Evolutionary conservation across 2,329 filamentous ascomycete species (phyloP), one percentile per base, ranked within the genome.

Genomic region (Venturia carpophila): DNA sequence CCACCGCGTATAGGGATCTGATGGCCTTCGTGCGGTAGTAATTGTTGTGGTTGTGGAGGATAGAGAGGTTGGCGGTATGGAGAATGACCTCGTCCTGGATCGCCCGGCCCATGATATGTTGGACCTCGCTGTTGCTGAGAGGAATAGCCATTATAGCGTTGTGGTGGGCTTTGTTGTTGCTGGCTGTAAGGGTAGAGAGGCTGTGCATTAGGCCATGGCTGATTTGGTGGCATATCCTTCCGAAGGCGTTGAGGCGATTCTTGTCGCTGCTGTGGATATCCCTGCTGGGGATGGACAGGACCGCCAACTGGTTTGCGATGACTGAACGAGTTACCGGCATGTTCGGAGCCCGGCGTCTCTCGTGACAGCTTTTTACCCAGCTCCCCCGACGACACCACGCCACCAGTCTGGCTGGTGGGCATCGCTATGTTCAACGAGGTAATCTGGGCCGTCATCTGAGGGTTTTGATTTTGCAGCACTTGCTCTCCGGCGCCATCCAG

Each of bases 241-340:
- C 24, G 60, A 27, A 42, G n/a, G 19, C 60, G 37, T 17, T 61
- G 39, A 42, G 60, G 39, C 15, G 60, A 61, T 39, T 61, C 34
- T 27, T 24, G 39, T 27, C 60, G 60, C 60, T 42, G 60, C 37
- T 45, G 60, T 42, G 60, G 15, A 58, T 34, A n/a, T 27, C 27
- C 52, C 9, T 37, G 15, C 30, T 58, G 27, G 30, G 15, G 15
- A 3, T 58, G 52, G n/a, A 27, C 52, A 37, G 27, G 30, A 3
- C 13, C 30, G 13, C 52, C 52, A 7, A 58, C 52, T n/a, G 60
- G 60, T 61, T 61, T 61, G 34, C 60, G 60, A 61, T n/a, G 37
- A 39, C 60, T 61, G 27, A 42, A 42, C 13, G 37, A 61, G 39
- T 24, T 61, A 17, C 42, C 24, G 9, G 60, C 39, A 39, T n/a